phyloP scores from a whole-genome alignment of 129 eudicot genomes.

The Tanacetum coccineum region DNA sequence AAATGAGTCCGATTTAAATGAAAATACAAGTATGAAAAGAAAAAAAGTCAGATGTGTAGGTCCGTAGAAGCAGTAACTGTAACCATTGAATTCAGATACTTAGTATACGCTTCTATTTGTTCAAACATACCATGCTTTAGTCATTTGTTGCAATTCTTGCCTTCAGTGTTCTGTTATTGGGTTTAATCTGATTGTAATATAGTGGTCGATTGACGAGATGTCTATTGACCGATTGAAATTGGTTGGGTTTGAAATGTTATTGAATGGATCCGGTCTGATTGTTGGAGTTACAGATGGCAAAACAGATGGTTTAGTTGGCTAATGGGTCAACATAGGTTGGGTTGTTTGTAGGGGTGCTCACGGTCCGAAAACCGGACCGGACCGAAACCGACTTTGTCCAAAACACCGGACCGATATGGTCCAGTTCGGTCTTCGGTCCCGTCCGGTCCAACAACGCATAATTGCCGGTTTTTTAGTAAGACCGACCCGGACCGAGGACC shows the following conservation, averaged over 20 bases:
- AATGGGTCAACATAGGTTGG: background rate
- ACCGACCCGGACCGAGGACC: no score
- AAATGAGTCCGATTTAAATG: constrained; percentile 9
- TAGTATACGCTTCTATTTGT: constrained; percentile 4
- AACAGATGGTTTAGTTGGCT: background rate
- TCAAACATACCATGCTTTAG: background rate
- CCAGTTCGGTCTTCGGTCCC: no score
- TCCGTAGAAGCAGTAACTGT: constrained; percentile 23
- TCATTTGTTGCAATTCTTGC: constrained; percentile 9
- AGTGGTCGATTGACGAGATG: background rate
- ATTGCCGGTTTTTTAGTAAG: no score
- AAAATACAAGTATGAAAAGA: constrained; percentile 1
- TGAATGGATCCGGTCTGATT: background rate
- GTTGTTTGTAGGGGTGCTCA: no score
- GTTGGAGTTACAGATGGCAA: background rate
- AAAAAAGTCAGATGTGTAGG: constrained; percentile 9
- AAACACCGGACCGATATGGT: no score
- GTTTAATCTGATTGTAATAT: background rate
- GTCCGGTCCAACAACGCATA: no score
- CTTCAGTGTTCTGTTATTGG: background rate
- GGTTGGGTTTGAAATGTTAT: background rate
- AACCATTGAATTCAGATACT: constrained; percentile 9
- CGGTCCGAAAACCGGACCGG: no score
- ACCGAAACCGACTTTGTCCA: no score
- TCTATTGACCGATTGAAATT: background rate